These are phyloP conservation scores for Saccharomycopsis sp. DNA, from an alignment of 805 yeast genomes.

Conservation along the genomic window DNA sequence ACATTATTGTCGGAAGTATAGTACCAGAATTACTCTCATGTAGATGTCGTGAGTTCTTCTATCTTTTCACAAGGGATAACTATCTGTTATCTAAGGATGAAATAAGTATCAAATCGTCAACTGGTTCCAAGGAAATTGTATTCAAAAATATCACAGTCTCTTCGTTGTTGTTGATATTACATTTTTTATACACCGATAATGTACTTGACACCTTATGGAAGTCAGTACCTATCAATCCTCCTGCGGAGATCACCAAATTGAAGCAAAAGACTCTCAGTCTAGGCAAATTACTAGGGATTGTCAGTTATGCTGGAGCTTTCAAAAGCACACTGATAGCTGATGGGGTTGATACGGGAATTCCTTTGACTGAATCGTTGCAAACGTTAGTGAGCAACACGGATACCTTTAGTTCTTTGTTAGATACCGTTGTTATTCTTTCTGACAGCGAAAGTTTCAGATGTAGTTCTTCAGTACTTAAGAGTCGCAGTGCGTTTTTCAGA, in stretches of 20 bases:
- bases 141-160: background rate
- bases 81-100: background rate
- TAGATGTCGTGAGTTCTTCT: conserved; percentile 30
- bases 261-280: conserved; percentile 26
- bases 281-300: background rate
- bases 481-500: conserved; percentile 46
- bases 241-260: conserved; percentile 37
- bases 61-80: background rate
- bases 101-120: background rate
- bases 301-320: conserved; percentile 28
- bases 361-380: background rate
- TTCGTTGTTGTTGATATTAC: conserved; percentile 33
- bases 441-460: conserved; percentile 33
- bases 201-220: conserved; percentile 4
- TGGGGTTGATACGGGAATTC: conserved; percentile 26
- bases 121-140: background rate
- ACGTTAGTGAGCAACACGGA: no score
- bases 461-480: background rate
- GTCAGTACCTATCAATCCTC: conserved; percentile 27
- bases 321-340: conserved; percentile 27
- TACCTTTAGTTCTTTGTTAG: conserved; percentile 24
- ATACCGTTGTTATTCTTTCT: conserved; percentile 39
- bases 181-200: conserved; percentile 45
- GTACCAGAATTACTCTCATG: conserved; percentile 25
- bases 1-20: background rate